Evolutionary conservation across 2,329 filamentous ascomycete genomes (phyloP), one percentile per base, ranked within the genome.

Genomic region (Emergomyces orientalis): DNA sequence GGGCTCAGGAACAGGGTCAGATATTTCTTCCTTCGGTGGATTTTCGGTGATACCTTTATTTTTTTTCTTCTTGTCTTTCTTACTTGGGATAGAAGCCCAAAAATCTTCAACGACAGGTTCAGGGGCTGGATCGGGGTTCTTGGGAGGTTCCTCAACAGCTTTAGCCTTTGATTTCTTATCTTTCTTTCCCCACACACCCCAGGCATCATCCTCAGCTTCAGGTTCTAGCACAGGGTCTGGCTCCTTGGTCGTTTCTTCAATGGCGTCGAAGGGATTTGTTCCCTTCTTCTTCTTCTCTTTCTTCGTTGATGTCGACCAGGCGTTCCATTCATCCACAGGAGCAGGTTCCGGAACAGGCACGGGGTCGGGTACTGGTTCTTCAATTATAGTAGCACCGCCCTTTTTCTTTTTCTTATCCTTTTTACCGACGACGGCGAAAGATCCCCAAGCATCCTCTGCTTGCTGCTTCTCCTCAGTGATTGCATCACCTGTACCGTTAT

Each of bases 391-490:
- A 17, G 69, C 68, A 8, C 66, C 67, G 63, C 75, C 76, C 58
- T 74, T 70, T 58, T 73, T 79, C 64, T 82, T 81, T 65, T 80
- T 81, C 67, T 79, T 78, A 37, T 77, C 76, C 60, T 79, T 81
- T 66, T 79, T 83, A 49, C 71, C 43, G 32, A 54, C 25, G 63
- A 51, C 43, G 22, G 71, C 65, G 63, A 79, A 75, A 27, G 69
- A 68, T 49, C 73, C 74, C 74, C 74, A 76, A 43, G 65, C 65
- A 58, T 75, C 73, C 41, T 78, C 76, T 22, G 74, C 74, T 6
- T 69, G 64, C 49, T 77, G 76, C 52, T 72, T 71, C 51, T 73
- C 73, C 62, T 73, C 83, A 85, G 17, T 58, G 54, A 60, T 60
- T 34, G 47, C 60, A 52, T 82, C 77, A 65, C 81, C 84, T 32